phyloP scores from a whole-genome alignment of 805 yeast genomes.

The Candida qinlingensis region DNA sequence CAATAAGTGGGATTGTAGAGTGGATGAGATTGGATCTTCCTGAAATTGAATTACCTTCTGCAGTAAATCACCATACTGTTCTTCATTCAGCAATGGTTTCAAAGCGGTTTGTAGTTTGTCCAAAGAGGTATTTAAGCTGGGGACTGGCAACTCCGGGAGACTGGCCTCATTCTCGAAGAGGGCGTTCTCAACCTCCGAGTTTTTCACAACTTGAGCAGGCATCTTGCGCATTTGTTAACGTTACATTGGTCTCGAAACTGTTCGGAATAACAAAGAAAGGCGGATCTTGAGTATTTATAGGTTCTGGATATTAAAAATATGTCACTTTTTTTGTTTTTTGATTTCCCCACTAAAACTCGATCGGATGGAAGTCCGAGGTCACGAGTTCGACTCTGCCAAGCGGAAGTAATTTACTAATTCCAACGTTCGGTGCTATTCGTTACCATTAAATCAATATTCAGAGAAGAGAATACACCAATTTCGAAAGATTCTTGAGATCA shows the following conservation, averaged over 20 bases:
- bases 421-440: too few relatives aligned
- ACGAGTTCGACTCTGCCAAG: neutral
- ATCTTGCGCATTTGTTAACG: neutral
- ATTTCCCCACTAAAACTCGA: conserved; percentile 3
- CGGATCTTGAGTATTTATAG: neutral
- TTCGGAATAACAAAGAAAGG: too few relatives aligned
- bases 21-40: conserved; percentile 34
- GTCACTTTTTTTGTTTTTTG: neutral
- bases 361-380: neutral
- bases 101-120: conserved; percentile 49
- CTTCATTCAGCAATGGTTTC: conserved; percentile 52
- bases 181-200: neutral
- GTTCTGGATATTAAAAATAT: neutral
- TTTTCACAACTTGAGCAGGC: conserved; percentile 3
- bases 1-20: conserved; percentile 49
- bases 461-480: too few relatives aligned
- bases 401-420: neutral
- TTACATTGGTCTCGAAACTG: neutral
- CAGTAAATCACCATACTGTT: conserved; percentile 43
- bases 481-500: too few relatives aligned
- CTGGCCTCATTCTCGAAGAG: conserved; percentile 2
- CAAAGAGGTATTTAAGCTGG: conserved; percentile 45
- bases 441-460: neutral
- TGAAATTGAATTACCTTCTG: conserved; percentile 41
- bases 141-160: conserved; percentile 61